Percentiles rank a stretch among this genome's conserved stretches.
Evolutionary conservation across 2,329 filamentous ascomycete species (phyloP).

Genomic region (Aspergillus melleus): DNA sequence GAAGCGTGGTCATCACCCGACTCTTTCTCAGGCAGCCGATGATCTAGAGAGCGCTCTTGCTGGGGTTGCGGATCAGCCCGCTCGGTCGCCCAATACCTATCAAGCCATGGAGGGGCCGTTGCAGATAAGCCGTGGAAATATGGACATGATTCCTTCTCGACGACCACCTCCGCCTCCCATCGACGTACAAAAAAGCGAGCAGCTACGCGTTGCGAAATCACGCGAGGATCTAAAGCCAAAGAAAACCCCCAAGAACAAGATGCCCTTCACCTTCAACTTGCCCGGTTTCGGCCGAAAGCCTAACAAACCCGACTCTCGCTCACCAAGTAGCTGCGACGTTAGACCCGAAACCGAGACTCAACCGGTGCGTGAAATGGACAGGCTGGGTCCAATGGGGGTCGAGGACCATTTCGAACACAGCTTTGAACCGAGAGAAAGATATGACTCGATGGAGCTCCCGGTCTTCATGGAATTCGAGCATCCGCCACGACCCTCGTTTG

Average conservation of each 20-base stretch:
- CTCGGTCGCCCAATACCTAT: conserved; percentile 8
- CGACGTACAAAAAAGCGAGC: conserved; percentile 16
- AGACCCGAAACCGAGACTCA: conserved; percentile 11
- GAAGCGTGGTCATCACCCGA: conserved; percentile 17
- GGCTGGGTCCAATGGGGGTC: neutral
- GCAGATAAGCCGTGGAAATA: conserved; percentile 36
- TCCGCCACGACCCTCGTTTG: conserved; percentile 18
- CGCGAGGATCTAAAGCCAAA: conserved; percentile 15
- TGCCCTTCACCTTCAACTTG: conserved; percentile 20
- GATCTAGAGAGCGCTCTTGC: conserved; percentile 38
- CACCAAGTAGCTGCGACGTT: conserved; percentile 19
- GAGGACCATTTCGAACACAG: conserved; percentile 8
- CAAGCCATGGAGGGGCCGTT: conserved; percentile 28
- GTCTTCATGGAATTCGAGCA: conserved; percentile 13
- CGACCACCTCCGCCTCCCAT: conserved; percentile 31
- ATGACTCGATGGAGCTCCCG: conserved; percentile 13
- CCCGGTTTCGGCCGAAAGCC: conserved; percentile 18
- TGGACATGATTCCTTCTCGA: conserved; percentile 34
- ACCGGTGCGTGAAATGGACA: conserved; percentile 4
- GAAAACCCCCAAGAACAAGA: conserved; percentile 16
- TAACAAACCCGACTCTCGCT: conserved; percentile 17
- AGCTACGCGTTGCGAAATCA: conserved; percentile 8
- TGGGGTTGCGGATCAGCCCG: conserved; percentile 12
- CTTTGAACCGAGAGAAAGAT: conserved; percentile 8
- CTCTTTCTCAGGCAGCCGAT: conserved; percentile 35